Base-by-base conservation (phyloP, 225 moss, liverwort and hornwort genomes). In the Sphagnum contortum region DNA sequence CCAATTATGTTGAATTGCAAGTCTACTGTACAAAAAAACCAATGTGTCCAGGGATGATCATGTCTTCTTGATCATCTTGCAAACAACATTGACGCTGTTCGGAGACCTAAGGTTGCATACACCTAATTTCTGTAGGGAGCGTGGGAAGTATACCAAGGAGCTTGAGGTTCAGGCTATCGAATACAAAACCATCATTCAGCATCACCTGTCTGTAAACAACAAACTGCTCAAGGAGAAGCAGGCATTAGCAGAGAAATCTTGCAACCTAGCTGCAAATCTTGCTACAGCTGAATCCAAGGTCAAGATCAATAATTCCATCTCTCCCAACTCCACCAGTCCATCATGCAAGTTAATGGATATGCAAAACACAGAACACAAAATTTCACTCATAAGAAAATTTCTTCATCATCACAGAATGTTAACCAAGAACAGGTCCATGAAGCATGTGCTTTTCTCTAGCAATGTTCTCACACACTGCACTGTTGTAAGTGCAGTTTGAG, bases 221-320 rank as follows among this genome's bases (percentile, higher is more conserved):
- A 91, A 91, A 69, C 91, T 95, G 89, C 64, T 89, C 56, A 81
- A 79, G 54, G 91, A 91, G 63, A 91, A 89, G 64, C 89, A 91
- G 69, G 72, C 70, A 61, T 86, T 95, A 44, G 88, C 88, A 11
- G 84, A 91, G 59, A 95, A 95, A 63, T 95, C 89, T 53, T 91
- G 89, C 75, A 88, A 84, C 68, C 89, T 94, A 67, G 80, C 82
- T 59, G 83, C 78, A 48, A 85, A 77, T 53, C 87, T 95, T 53
- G 77, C 76, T 71, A 70, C 81, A 13, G 83, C 86, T 11, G 94
- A 95, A 65, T 82, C 85, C n/a, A 91, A 89, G 88, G 94, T 86
- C 61, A 29, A 29, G 29, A 29, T 29, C 46, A 61, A 4, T 5
- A 44, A 29, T 48, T 48, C 59, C 44, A 12, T 44, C 4, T 58